Percentiles rank a stretch among this genome's conserved stretches.
Conservation (phyloP, 345 rosid species). For the Eutrema yunnanense region DNA sequence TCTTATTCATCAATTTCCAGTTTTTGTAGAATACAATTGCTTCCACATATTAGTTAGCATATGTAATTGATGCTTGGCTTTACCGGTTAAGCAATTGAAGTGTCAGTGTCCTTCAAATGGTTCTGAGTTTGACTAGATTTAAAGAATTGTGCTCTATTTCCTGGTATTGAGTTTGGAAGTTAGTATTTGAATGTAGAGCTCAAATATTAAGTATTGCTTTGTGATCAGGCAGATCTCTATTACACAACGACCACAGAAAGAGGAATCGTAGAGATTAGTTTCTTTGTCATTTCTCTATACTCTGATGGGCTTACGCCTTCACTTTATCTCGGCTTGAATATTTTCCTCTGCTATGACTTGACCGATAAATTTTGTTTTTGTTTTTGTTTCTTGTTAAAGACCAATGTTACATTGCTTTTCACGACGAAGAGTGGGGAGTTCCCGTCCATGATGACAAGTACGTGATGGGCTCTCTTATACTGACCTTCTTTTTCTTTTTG, state of each 20-base stretch:
- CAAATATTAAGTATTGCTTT: not conserved
- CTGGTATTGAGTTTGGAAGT: not conserved
- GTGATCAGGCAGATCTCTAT: not conserved
- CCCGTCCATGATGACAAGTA: constrained; percentile 82
- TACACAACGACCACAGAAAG: not conserved
- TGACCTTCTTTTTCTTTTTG: not conserved
- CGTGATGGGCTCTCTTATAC: not conserved
- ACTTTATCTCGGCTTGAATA: not conserved
- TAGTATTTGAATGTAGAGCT: not conserved
- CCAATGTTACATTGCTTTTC: constrained; percentile 62
- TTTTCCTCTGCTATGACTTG: not conserved
- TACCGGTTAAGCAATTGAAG: not conserved
- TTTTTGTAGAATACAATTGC: not conserved
- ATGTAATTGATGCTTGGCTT: not conserved
- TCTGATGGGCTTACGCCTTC: not conserved
- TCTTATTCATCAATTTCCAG: not conserved
- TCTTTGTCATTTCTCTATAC: not conserved
- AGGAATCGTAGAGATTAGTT: not conserved
- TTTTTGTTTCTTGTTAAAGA: constrained; percentile 29
- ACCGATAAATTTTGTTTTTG: not conserved
- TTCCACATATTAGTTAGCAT: not conserved
- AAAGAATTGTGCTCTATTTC: not conserved
- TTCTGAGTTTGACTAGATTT: not conserved
- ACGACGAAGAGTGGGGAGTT: constrained; percentile 93
- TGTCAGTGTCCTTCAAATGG: not conserved